These are phyloP conservation scores for Calamus simplicifolius DNA, from an alignment of 176 grass and related monocot species.

Conservation along the genomic window DNA sequence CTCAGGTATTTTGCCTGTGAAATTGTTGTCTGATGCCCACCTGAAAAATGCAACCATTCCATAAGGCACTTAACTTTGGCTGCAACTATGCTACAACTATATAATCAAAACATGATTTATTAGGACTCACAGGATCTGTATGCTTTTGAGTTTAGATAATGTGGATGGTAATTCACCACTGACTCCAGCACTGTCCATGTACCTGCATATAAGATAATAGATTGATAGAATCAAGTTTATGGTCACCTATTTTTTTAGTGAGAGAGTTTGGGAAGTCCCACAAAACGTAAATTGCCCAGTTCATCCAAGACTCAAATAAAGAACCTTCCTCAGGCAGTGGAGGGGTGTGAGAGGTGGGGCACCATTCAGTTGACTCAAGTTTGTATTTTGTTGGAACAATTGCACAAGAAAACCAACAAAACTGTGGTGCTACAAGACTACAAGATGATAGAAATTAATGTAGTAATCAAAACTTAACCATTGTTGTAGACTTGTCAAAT, in stretches of 20 bases:
- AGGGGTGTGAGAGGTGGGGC: too few relatives aligned
- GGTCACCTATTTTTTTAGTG: too few relatives aligned
- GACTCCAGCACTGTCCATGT: slow-evolving; percentile 61
- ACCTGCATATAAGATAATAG: slow-evolving; percentile 24
- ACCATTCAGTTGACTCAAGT: too few relatives aligned
- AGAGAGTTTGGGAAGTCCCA: neutral
- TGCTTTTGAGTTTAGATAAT: slow-evolving; percentile 45
- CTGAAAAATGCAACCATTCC: slow-evolving; percentile 20
- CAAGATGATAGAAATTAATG: neutral
- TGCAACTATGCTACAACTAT: too few relatives aligned
- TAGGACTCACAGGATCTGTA: slow-evolving; percentile 25
- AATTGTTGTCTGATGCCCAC: slow-evolving; percentile 57
- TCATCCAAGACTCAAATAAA: too few relatives aligned
- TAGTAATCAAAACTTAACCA: slow-evolving; percentile 23
- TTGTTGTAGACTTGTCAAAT: slow-evolving; percentile 39
- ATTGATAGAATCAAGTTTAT: too few relatives aligned
- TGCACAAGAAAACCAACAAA: too few relatives aligned
- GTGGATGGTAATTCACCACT: slow-evolving; percentile 47
- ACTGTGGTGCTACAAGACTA: neutral
- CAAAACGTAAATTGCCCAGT: too few relatives aligned
- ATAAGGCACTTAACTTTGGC: neutral
- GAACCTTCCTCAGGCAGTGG: too few relatives aligned
- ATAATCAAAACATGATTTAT: too few relatives aligned
- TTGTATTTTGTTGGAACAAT: too few relatives aligned
- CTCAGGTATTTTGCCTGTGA: slow-evolving; percentile 64